Evolutionary conservation across 1,284 basidiomycete species (phyloP), one percentile per base, ranked within the genome.

Genomic region (Tilletia walkeri): DNA sequence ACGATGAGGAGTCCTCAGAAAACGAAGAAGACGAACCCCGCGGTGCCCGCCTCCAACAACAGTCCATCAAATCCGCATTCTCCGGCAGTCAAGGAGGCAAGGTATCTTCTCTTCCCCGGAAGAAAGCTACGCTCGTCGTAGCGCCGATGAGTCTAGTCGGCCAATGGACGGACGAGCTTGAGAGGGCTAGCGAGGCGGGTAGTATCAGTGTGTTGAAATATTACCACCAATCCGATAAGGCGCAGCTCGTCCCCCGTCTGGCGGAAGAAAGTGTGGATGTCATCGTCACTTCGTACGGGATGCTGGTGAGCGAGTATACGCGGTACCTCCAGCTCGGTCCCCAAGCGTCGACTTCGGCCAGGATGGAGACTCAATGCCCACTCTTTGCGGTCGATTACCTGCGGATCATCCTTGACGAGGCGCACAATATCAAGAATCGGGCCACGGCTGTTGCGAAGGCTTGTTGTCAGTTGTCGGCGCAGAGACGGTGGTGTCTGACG

Each of bases 351-450:
- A 66, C 69, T 4, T 73, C 73, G 20, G 73, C 72, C 1, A 69
- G 74, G 34, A 65, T 65, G 63, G 63, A 65, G 41, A 68, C 30
- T 20, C 66, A 65, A 0, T 75, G 76, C 1, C 75, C 78, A 1
- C 76, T 83, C 4, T 82, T 78, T 71, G 75, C 72, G 38, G 76
- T 81, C 56, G 73, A 73, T 9, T 84, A 82, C 82, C 73, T 77
- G 38, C 76, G 81, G 1, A 72, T 84, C 18, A 81, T 84, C 45
- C 75, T 84, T 4, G 94, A 96, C 79, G 94, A 97, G 84, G 95
- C 95, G 2, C 95, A 99, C 84, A 90, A 92, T 75, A 96, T 95
- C 86, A 97, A 97, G 84, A 94, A 92, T 48, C 88, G 94, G 14
- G 88, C 88, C 1, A 96, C 94, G 72, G 91, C 93, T 81, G 92